Evolutionary conservation across 2,329 filamentous ascomycete species (phyloP).

Genomic region (Clathrospora elynae): DNA sequence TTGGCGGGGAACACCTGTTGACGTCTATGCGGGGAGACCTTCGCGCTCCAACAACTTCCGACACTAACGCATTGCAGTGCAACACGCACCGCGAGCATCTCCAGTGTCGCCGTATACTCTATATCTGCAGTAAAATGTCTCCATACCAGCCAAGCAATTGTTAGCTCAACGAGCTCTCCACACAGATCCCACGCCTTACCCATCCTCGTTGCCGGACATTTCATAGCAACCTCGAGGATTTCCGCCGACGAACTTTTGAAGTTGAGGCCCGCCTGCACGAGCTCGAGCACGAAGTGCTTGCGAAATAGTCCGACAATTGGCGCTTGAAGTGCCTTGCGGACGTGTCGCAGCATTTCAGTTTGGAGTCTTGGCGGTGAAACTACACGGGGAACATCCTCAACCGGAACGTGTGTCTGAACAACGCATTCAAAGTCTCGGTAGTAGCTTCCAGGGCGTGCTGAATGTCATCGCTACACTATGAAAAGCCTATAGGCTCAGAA

Average conservation of each 20-base stretch:
- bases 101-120: neutral
- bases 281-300: neutral
- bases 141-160: neutral
- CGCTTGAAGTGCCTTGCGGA: neutral
- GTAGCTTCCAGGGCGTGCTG: neutral
- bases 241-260: neutral
- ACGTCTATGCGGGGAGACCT: too few relatives aligned
- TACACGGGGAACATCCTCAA: neutral
- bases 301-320: neutral
- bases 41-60: too few relatives aligned
- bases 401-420: neutral
- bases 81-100: neutral
- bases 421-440: neutral
- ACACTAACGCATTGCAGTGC: too few relatives aligned
- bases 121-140: neutral
- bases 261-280: neutral
- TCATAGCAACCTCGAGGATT: neutral
- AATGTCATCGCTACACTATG: neutral
- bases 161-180: neutral
- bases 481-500: neutral
- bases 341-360: neutral
- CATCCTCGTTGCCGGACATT: neutral
- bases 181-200: neutral
- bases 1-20: too few relatives aligned
- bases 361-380: neutral